phyloP scores from a whole-genome alignment of 352 stramenopile species.

The Pythium insidiosum region DNA sequence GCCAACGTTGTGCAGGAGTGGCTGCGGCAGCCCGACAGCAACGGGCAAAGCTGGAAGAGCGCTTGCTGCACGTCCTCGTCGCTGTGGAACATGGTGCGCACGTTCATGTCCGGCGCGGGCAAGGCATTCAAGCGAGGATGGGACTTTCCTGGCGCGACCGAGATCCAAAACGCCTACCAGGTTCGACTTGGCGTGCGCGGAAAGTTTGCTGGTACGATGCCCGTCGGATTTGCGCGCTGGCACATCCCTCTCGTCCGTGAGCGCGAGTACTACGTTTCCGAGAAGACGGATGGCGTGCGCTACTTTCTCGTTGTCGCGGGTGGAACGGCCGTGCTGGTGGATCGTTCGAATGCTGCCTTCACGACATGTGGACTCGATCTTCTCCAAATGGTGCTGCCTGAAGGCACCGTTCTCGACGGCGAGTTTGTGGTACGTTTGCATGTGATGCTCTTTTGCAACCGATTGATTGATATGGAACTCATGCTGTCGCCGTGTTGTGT shows the following conservation, averaged over 20 bases:
- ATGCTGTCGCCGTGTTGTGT: slow-evolving; percentile 4
- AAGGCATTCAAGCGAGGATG: slow-evolving; percentile 75
- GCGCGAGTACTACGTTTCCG: slow-evolving; percentile 83
- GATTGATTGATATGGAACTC: neutral
- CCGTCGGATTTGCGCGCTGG: slow-evolving; percentile 86
- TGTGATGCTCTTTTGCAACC: neutral
- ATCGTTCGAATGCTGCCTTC: slow-evolving; percentile 75
- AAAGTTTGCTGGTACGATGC: slow-evolving; percentile 89
- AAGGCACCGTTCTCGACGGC: slow-evolving; percentile 86
- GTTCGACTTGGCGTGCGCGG: slow-evolving; percentile 50
- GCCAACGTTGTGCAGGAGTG: slow-evolving; percentile 61
- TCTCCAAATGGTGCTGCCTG: slow-evolving; percentile 68
- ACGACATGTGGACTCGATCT: slow-evolving; percentile 70
- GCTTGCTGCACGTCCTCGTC: slow-evolving; percentile 54
- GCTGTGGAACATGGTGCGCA: slow-evolving; percentile 79
- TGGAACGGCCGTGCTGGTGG: slow-evolving; percentile 56
- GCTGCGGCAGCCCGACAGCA: slow-evolving; percentile 68
- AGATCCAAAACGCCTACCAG: slow-evolving; percentile 79
- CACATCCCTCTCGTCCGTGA: slow-evolving; percentile 82
- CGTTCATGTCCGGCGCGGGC: slow-evolving; percentile 74
- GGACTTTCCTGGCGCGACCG: slow-evolving; percentile 60
- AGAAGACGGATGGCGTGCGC: slow-evolving; percentile 89
- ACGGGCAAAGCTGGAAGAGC: slow-evolving; percentile 62
- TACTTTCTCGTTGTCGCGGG: slow-evolving; percentile 86
- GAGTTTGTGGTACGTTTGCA: slow-evolving; percentile 69